Percentiles rank a stretch among this genome's conserved stretches.
Evolutionary conservation across 169 alveolate species (phyloP).

Genomic region (Theileria equi): DNA sequence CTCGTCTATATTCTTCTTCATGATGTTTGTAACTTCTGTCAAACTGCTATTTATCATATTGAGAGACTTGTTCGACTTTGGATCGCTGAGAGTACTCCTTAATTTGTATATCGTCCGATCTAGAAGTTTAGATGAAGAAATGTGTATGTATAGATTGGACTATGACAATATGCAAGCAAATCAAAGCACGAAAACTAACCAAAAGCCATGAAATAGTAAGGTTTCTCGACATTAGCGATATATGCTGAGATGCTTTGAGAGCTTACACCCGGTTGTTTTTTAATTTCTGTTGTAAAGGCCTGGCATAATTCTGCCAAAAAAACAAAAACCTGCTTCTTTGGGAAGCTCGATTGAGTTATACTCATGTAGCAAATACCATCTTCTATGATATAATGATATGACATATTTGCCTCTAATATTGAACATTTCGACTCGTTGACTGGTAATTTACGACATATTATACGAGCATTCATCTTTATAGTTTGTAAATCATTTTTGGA

Average conservation of each 20-base stretch:
- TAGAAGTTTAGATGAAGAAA: slow-evolving; percentile 4
- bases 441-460: slow-evolving; percentile 43
- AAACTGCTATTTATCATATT: slow-evolving; percentile 74
- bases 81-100: slow-evolving; percentile 70
- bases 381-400: slow-evolving; percentile 69
- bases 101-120: slow-evolving; percentile 75
- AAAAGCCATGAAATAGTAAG: slow-evolving; percentile 72
- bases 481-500: slow-evolving; percentile 16
- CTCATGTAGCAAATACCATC: slow-evolving; percentile 75
- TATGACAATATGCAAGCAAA: background rate
- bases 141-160: background rate
- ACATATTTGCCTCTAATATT: slow-evolving; percentile 39
- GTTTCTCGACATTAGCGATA: slow-evolving; percentile 65
- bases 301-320: slow-evolving; percentile 71
- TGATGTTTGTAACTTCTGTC: slow-evolving; percentile 73
- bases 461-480: slow-evolving; percentile 54
- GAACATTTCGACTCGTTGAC: slow-evolving; percentile 31
- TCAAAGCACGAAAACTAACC: no score
- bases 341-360: slow-evolving; percentile 58
- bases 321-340: slow-evolving; percentile 71
- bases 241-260: slow-evolving; percentile 54
- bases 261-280: slow-evolving; percentile 58
- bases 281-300: slow-evolving; percentile 67
- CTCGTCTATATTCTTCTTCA: slow-evolving; percentile 74
- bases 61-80: slow-evolving; percentile 70